Conservation (phyloP, 257 asterid species). For the Jacaranda mimosifolia region DNA sequence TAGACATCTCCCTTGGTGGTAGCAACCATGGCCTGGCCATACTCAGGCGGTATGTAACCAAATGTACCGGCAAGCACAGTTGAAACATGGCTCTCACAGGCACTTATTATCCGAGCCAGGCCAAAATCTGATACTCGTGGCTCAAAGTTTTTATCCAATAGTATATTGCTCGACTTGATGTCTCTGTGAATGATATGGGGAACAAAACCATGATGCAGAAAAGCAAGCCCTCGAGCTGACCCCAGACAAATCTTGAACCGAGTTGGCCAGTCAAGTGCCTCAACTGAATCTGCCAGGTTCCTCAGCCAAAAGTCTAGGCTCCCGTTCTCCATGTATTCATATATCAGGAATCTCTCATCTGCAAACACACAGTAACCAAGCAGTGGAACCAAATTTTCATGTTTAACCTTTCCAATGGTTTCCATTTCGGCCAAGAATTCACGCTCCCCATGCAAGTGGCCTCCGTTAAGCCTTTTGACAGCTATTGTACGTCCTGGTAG, state of each 20-base stretch:
- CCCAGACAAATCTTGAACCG: constrained; percentile 78
- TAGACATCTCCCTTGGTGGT: constrained; percentile 80
- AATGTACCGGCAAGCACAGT: constrained; percentile 81
- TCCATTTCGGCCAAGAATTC: constrained; percentile 88
- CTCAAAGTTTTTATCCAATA: constrained; percentile 61
- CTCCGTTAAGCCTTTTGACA: constrained; percentile 74
- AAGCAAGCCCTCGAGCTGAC: constrained; percentile 73
- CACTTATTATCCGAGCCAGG: constrained; percentile 81
- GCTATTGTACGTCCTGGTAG: constrained; percentile 63
- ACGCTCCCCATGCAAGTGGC: constrained; percentile 69
- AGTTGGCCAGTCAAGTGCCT: constrained; percentile 66
- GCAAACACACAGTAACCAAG: constrained; percentile 72
- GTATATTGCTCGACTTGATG: constrained; percentile 80
- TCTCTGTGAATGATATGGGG: constrained; percentile 90
- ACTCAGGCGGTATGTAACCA: constrained; percentile 91
- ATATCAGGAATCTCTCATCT: constrained; percentile 75
- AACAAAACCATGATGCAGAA: constrained; percentile 79
- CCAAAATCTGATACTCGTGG: constrained; percentile 85
- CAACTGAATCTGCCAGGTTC: constrained; percentile 47
- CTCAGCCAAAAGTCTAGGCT: constrained; percentile 81
- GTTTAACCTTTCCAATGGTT: constrained; percentile 81
- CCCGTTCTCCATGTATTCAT: constrained; percentile 88
- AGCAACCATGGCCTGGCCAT: constrained; percentile 84
- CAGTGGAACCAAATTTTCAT: constrained; percentile 67
- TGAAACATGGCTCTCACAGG: constrained; percentile 79